These are phyloP conservation scores for Pyricularia grisea DNA, from an alignment of 2,329 filamentous ascomycete genomes.

Conservation along the genomic window DNA sequence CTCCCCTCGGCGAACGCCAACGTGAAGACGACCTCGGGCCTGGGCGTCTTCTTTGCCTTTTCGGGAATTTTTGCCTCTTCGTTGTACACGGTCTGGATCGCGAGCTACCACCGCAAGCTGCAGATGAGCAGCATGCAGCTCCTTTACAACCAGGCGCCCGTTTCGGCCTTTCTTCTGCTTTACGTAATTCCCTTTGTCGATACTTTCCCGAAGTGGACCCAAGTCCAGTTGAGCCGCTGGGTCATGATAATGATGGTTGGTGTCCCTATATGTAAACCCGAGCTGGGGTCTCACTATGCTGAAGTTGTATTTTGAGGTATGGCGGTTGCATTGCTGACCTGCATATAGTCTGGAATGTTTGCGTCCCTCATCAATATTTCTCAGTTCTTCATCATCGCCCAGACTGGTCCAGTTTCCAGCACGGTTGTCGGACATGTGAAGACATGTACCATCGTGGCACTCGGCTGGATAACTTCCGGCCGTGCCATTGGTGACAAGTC, in stretches of 20 bases:
- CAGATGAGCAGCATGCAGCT: slow-evolving; percentile 61
- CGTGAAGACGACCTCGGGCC: slow-evolving; percentile 43
- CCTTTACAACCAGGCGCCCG: slow-evolving; percentile 57
- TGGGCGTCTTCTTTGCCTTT: slow-evolving; percentile 58
- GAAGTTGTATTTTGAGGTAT: background rate
- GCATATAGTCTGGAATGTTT: slow-evolving; percentile 46
- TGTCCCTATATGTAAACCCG: background rate
- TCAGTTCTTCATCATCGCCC: slow-evolving; percentile 53
- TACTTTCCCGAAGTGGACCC: slow-evolving; percentile 46
- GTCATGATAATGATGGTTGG: slow-evolving; percentile 47
- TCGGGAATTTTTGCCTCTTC: slow-evolving; percentile 54
- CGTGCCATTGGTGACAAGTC: slow-evolving; percentile 46
- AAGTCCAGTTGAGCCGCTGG: slow-evolving; percentile 42
- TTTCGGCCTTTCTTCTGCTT: slow-evolving; percentile 52
- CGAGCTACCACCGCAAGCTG: slow-evolving; percentile 54
- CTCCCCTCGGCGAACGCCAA: slow-evolving; percentile 34
- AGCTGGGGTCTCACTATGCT: background rate
- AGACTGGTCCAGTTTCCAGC: slow-evolving; percentile 53
- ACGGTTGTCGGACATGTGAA: slow-evolving; percentile 59
- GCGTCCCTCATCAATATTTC: slow-evolving; percentile 58
- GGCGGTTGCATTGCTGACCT: background rate
- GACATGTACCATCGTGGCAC: slow-evolving; percentile 54
- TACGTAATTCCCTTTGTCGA: slow-evolving; percentile 60
- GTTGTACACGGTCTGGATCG: slow-evolving; percentile 61
- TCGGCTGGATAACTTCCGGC: slow-evolving; percentile 50